Evolutionary conservation across 352 stramenopile species (phyloP).

Genomic region (Thalassiosira exigua): DNA sequence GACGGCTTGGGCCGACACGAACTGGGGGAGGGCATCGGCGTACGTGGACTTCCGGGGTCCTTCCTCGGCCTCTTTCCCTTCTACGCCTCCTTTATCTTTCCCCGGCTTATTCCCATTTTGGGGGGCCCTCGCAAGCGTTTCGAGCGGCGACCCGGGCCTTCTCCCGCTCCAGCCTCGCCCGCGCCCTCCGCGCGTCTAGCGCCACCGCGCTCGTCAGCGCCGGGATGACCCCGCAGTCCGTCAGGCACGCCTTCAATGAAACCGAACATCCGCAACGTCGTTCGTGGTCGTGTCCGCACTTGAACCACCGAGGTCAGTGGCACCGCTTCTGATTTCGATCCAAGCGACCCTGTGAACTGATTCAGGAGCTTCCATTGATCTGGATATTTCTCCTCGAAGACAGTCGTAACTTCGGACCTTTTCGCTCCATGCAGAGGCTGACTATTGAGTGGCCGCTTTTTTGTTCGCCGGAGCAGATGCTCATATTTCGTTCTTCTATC

Average conservation of each 20-base stretch:
- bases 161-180: background rate
- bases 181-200: conserved; percentile 50
- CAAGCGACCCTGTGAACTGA: conserved; percentile 11
- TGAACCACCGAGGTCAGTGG: background rate
- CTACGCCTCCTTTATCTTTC: conserved; percentile 12
- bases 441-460: too few species aligned
- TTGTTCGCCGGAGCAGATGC: conserved; percentile 21
- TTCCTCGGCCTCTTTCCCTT: background rate
- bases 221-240: conserved; percentile 85
- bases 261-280: background rate
- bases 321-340: background rate
- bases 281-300: background rate
- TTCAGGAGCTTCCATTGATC: conserved; percentile 30
- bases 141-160: background rate
- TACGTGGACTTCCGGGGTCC: conserved; percentile 20
- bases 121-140: background rate
- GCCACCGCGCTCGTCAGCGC: conserved; percentile 76
- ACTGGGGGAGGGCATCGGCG: conserved; percentile 65
- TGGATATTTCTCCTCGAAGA: conserved; percentile 44
- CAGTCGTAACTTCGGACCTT: conserved; percentile 18
- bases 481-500: conserved; percentile 31
- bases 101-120: background rate
- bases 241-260: conserved; percentile 70
- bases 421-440: too few species aligned
- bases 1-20: conserved; percentile 80